A percentile compares a stretch with the other conserved stretches of the same genome.
Conservation (phyloP, 441 rosid species). For the Populus hybrid region DNA sequence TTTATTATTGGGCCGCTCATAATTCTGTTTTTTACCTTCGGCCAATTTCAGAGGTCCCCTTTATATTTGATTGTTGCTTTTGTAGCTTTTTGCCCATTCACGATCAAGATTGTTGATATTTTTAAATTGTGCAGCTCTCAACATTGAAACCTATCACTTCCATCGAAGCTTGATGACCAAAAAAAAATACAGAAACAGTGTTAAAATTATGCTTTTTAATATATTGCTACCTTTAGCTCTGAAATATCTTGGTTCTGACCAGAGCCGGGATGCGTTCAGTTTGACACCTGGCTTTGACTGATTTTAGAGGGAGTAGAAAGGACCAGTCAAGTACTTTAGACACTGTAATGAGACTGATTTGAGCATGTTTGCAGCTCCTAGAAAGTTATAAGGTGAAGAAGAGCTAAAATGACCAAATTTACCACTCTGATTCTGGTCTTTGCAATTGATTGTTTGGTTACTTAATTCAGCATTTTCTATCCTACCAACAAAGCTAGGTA, state of each 20-base stretch:
- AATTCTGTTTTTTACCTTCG: slow-evolving; percentile 21
- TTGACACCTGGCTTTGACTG: background rate
- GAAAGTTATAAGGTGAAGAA: background rate
- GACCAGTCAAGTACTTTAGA: background rate
- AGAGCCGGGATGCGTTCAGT: background rate
- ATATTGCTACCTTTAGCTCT: background rate
- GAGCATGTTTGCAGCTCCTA: background rate
- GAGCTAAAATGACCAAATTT: background rate
- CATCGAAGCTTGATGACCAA: background rate
- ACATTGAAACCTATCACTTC: background rate
- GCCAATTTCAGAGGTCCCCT: slow-evolving; percentile 10
- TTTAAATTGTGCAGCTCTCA: background rate
- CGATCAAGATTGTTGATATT: background rate
- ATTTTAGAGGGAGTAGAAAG: background rate
- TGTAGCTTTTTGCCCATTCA: background rate
- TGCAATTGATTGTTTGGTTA: background rate
- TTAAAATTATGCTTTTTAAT: background rate
- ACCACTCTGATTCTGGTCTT: background rate
- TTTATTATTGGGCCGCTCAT: slow-evolving; percentile 17
- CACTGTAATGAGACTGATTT: background rate
- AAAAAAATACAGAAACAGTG: background rate
- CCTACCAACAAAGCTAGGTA: background rate
- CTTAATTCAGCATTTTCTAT: background rate
- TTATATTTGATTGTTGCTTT: slow-evolving; percentile 13
- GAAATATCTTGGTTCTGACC: background rate